phyloP scores from a whole-genome alignment of 805 yeast species.

The Kluyveromyces siamensis region DNA sequence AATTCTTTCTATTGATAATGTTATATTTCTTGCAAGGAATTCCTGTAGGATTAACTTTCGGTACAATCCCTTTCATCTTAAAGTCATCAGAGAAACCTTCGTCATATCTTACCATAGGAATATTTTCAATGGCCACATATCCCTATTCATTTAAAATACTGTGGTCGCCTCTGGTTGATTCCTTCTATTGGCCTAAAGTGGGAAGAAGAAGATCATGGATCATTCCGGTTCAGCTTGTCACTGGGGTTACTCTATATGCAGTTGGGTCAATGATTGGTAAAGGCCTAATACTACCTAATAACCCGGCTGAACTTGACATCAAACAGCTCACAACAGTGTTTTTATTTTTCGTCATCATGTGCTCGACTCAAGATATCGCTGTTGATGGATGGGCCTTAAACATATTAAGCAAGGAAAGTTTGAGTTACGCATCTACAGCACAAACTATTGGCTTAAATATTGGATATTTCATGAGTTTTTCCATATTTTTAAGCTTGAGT shows the following conservation, averaged over 20 bases:
- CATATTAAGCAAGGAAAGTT: conserved; percentile 62
- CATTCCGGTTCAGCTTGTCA: conserved; percentile 80
- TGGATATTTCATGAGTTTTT: conserved; percentile 87
- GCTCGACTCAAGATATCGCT: conserved; percentile 98
- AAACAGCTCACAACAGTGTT: conserved; percentile 54
- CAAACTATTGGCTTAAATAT: conserved; percentile 92
- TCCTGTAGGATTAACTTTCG: conserved; percentile 93
- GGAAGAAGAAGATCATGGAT: conserved; percentile 94
- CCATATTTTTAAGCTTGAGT: conserved; percentile 82
- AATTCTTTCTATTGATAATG: conserved; percentile 62
- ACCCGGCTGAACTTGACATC: conserved; percentile 7
- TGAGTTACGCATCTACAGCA: conserved; percentile 93
- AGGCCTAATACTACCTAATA: conserved; percentile 40
- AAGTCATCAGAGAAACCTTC: conserved; percentile 54
- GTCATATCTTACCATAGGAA: conserved; percentile 81
- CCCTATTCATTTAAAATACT: conserved; percentile 87
- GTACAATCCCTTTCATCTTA: conserved; percentile 82
- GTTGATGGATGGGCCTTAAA: conserved; percentile 99
- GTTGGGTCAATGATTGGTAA: conserved; percentile 43
- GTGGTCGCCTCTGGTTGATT: conserved; percentile 96
- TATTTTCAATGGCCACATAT: conserved; percentile 85
- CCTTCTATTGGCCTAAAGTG: conserved; percentile 52
- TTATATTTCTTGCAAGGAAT: conserved; percentile 89
- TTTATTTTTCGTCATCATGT: conserved; percentile 69
- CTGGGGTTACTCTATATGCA: conserved; percentile 55